These are phyloP conservation scores for Salisapilia sapeloensis DNA, from an alignment of 352 stramenopile species.

Conservation along the genomic window DNA sequence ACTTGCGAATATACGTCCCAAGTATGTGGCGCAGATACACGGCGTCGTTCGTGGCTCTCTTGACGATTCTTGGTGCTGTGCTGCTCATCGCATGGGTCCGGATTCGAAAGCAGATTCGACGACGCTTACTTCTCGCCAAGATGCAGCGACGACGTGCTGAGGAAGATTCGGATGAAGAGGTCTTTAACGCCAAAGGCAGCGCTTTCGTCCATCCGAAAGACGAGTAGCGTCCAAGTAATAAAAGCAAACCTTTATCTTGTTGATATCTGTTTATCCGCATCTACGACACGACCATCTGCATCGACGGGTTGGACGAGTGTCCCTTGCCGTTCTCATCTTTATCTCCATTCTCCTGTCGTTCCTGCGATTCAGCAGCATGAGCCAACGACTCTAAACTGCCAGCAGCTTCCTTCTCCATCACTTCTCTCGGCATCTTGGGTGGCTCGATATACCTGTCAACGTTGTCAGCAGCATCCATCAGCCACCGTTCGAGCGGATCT, in stretches of 20 bases:
- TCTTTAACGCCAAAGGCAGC: constrained; percentile 16
- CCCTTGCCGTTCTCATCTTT: no score
- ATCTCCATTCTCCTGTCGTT: no score
- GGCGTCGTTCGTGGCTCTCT: constrained; percentile 46
- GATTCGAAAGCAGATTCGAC: constrained; percentile 66
- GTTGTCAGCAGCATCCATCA: no score
- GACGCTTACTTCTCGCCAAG: constrained; percentile 75
- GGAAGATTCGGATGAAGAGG: constrained; percentile 47
- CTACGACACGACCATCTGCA: constrained; percentile 61
- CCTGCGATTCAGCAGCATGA: no score
- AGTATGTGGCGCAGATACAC: constrained; percentile 71
- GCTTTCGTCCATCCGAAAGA: constrained; percentile 47
- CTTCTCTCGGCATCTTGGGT: no score
- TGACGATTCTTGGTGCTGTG: constrained; percentile 48
- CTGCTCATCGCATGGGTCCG: constrained; percentile 72
- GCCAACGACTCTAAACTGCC: no score
- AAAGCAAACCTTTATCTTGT: no score
- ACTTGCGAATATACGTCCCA: constrained; percentile 91
- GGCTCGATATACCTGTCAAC: no score
- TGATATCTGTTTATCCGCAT: no score
- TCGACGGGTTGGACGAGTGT: no score
- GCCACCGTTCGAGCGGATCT: constrained; percentile 54
- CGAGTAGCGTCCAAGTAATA: constrained; percentile 13
- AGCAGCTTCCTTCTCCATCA: no score
- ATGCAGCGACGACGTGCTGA: constrained; percentile 77